These are phyloP conservation scores for Penicillium hordei DNA, from an alignment of 2,329 filamentous ascomycete genomes.

Conservation along the genomic window DNA sequence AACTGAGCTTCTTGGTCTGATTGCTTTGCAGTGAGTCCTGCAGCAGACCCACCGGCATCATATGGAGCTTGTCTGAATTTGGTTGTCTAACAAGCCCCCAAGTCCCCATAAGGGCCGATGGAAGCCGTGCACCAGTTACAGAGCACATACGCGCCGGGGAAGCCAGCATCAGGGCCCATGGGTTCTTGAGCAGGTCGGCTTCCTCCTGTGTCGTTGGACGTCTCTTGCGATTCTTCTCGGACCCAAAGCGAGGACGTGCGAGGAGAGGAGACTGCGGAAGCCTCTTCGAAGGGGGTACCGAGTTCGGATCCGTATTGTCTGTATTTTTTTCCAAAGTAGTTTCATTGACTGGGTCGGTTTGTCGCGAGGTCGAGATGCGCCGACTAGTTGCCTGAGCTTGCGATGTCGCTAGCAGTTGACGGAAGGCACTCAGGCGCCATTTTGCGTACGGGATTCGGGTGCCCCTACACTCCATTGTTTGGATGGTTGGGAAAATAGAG, in stretches of 20 bases:
- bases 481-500: not conserved
- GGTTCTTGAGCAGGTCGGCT: slow-evolving; percentile 36
- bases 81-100: slow-evolving; percentile 39
- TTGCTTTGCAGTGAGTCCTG: slow-evolving; percentile 29
- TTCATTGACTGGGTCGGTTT: slow-evolving; percentile 1
- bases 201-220: slow-evolving; percentile 26
- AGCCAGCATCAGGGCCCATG: slow-evolving; percentile 43
- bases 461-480: slow-evolving; percentile 30
- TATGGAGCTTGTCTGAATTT: slow-evolving; percentile 28
- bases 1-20: slow-evolving; percentile 7
- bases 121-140: slow-evolving; percentile 35
- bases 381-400: slow-evolving; percentile 2
- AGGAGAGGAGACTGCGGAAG: slow-evolving; percentile 41
- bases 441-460: slow-evolving; percentile 30
- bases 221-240: slow-evolving; percentile 27
- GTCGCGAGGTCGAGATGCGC: slow-evolving; percentile 16
- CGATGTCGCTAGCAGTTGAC: slow-evolving; percentile 16
- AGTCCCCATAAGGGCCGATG: slow-evolving; percentile 34
- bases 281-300: slow-evolving; percentile 29
- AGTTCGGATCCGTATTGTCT: not conserved
- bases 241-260: slow-evolving; percentile 21
- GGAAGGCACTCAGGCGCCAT: slow-evolving; percentile 34
- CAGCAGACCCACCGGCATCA: slow-evolving; percentile 37
- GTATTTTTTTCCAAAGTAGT: not conserved
- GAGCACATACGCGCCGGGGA: slow-evolving; percentile 38